Evolutionary conservation across 441 rosid species (phyloP).

Genomic region (Biscutella auriculata): DNA sequence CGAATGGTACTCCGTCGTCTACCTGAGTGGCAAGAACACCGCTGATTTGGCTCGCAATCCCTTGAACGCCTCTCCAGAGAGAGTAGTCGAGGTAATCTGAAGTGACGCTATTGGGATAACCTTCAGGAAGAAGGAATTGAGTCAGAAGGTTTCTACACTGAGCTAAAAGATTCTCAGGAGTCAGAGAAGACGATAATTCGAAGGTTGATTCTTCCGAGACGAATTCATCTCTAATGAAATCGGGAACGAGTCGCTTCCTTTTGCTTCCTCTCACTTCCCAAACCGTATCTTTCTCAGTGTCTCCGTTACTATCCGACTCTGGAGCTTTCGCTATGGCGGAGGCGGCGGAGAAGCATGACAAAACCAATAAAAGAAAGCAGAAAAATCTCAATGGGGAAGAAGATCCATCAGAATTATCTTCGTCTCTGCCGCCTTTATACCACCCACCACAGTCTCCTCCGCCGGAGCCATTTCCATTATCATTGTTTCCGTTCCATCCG

Average conservation of each 20-base stretch:
- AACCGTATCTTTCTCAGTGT: constrained; percentile 21
- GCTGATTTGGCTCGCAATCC: constrained; percentile 82
- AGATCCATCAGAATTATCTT: constrained; percentile 24
- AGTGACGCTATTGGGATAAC: constrained; percentile 72
- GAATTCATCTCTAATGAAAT: constrained; percentile 41
- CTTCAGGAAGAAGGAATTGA: constrained; percentile 75
- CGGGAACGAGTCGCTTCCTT: constrained; percentile 50
- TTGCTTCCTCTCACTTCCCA: constrained; percentile 78
- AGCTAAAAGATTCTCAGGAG: constrained; percentile 28
- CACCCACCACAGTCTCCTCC: constrained; percentile 27
- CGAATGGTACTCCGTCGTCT: neutral
- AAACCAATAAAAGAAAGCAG: constrained; percentile 23
- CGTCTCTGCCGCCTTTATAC: constrained; percentile 36
- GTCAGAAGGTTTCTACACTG: constrained; percentile 35
- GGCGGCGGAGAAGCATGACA: constrained; percentile 35
- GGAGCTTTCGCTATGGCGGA: constrained; percentile 24
- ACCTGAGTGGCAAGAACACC: constrained; percentile 97
- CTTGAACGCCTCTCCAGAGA: constrained; percentile 94
- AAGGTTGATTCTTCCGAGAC: constrained; percentile 25
- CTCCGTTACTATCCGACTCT: constrained; percentile 16
- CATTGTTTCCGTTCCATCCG: constrained; percentile 15
- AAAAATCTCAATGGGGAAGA: constrained; percentile 11
- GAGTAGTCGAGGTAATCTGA: constrained; percentile 81
- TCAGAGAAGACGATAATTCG: constrained; percentile 21
- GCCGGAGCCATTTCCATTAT: constrained; percentile 21